Evolutionary conservation across 305 asterid genomes (phyloP), one percentile per base, ranked within the genome.

Genomic region (Fraxinus albicans): DNA sequence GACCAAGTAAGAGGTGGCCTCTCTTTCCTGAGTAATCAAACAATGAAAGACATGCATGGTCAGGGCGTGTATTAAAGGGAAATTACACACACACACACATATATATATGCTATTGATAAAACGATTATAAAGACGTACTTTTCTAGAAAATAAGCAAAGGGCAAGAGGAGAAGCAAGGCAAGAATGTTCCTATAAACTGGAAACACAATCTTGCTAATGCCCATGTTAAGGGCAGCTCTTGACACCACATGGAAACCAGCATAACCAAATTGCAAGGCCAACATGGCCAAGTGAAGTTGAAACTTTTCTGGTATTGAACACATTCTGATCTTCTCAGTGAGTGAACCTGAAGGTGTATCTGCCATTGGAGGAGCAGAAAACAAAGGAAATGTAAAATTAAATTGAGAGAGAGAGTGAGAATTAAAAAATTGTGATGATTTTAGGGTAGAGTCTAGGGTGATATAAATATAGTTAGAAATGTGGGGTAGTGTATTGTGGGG

Each of bases 181-280:
- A 76, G 67, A 76, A 76, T 44, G 79, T 76, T 76, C 25, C 79
- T 76, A 55, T 76, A 76, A 13, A 76, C 79, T 2, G 79, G 25
- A 34, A 76, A 76, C 2, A 76, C 79, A 44, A 76, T 44, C 67
- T 76, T 76, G 79, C 79, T 76, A n/a, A 76, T 76, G 63, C 67
- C 79, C 79, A 76, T 76, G 67, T 76, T 76, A 25, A 76, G 79
- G 8, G 79, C 79, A 21, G 65, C 65, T 23, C 98, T 84, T 0
- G 99, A 97, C 25, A 97, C 98, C 1, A 97, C 97, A 77, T 97
- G 99, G 19, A 97, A 97, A 19, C 99, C 99, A 1, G 99, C 99
- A 58, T 97, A 97, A 0, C 99, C 99, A 58, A 97, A 97, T 36
- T 97, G 99, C 89, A 97, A 77, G 42, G 96, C 91, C 38, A 97